Evolutionary conservation across 2,329 filamentous ascomycete genomes (phyloP).

Genomic region (Claviceps pusilla): DNA sequence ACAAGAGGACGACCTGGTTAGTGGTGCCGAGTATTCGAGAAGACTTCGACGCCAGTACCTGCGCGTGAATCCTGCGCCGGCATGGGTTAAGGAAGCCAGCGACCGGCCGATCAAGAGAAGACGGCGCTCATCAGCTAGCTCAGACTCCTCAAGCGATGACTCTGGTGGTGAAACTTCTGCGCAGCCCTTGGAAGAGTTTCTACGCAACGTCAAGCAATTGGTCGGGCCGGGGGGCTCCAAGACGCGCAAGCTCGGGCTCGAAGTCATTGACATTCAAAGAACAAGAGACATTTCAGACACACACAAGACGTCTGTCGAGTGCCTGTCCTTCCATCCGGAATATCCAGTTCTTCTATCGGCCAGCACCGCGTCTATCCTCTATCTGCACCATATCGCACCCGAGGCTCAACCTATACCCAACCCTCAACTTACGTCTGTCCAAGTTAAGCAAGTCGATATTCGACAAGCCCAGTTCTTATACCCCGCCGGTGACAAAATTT

Average conservation of each 20-base stretch:
- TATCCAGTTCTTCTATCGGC: slow-evolving; percentile 82
- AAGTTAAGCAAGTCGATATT: slow-evolving; percentile 72
- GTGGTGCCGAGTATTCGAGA: slow-evolving; percentile 68
- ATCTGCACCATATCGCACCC: slow-evolving; percentile 76
- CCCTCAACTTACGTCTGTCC: slow-evolving; percentile 77
- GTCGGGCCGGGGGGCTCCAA: slow-evolving; percentile 38
- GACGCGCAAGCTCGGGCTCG: slow-evolving; percentile 62
- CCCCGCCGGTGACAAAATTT: slow-evolving; percentile 59
- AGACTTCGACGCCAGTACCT: slow-evolving; percentile 66
- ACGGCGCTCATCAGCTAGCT: slow-evolving; percentile 35
- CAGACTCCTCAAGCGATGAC: slow-evolving; percentile 34
- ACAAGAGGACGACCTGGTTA: slow-evolving; percentile 74
- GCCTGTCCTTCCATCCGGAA: slow-evolving; percentile 76
- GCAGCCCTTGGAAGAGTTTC: slow-evolving; percentile 63
- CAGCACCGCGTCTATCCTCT: slow-evolving; percentile 70
- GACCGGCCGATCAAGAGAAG: slow-evolving; percentile 36
- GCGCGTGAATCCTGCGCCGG: slow-evolving; percentile 42
- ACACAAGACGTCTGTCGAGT: slow-evolving; percentile 66
- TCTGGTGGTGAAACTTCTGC: slow-evolving; percentile 48
- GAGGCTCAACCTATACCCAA: slow-evolving; percentile 64
- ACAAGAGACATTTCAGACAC: slow-evolving; percentile 69
- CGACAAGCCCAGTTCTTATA: slow-evolving; percentile 68
- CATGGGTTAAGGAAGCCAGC: slow-evolving; percentile 41
- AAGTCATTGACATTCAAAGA: slow-evolving; percentile 80
- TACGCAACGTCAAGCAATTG: slow-evolving; percentile 59